Conservation (phyloP, 805 yeast species). For the Cyberlindnera subsufficiens region DNA sequence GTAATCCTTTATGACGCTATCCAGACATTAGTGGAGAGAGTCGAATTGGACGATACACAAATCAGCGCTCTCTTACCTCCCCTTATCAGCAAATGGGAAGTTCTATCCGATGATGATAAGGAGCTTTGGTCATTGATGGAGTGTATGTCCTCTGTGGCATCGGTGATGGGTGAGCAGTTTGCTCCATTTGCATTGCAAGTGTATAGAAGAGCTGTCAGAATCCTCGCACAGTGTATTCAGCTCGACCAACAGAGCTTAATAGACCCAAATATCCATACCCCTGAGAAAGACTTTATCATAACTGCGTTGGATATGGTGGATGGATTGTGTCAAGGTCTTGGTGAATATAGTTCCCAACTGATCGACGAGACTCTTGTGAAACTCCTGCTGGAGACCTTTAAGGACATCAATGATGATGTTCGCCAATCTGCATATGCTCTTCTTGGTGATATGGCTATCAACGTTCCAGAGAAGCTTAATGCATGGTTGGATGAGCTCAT, state of each 20-base stretch:
- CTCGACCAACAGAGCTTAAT: slow-evolving; percentile 55
- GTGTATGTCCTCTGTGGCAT: slow-evolving; percentile 88
- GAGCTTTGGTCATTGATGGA: slow-evolving; percentile 90
- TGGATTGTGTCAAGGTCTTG: slow-evolving; percentile 89
- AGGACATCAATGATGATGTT: slow-evolving; percentile 79
- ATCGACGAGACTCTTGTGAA: slow-evolving; percentile 49
- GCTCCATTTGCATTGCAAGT: slow-evolving; percentile 87
- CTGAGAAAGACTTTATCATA: slow-evolving; percentile 86
- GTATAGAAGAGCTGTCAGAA: slow-evolving; percentile 69
- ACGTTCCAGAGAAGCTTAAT: slow-evolving; percentile 25
- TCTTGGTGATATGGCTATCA: slow-evolving; percentile 82
- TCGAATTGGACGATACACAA: slow-evolving; percentile 50
- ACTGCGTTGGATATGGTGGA: slow-evolving; percentile 87
- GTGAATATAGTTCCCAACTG: slow-evolving; percentile 52
- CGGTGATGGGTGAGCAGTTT: slow-evolving; percentile 76
- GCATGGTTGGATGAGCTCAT: slow-evolving; percentile 49
- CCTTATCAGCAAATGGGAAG: slow-evolving; percentile 74
- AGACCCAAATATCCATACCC: slow-evolving; percentile 65
- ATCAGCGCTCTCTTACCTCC: slow-evolving; percentile 72
- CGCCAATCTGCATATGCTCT: slow-evolving; percentile 89
- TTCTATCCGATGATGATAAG: slow-evolving; percentile 66
- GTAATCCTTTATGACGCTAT: slow-evolving; percentile 84
- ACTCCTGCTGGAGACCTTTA: slow-evolving; percentile 61
- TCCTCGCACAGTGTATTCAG: slow-evolving; percentile 63
- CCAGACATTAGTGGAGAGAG: slow-evolving; percentile 79